Percentiles rank a stretch among this genome's conserved stretches.
Conservation (phyloP, 75 land plant species). For the Cunninghamia lanceolata region DNA sequence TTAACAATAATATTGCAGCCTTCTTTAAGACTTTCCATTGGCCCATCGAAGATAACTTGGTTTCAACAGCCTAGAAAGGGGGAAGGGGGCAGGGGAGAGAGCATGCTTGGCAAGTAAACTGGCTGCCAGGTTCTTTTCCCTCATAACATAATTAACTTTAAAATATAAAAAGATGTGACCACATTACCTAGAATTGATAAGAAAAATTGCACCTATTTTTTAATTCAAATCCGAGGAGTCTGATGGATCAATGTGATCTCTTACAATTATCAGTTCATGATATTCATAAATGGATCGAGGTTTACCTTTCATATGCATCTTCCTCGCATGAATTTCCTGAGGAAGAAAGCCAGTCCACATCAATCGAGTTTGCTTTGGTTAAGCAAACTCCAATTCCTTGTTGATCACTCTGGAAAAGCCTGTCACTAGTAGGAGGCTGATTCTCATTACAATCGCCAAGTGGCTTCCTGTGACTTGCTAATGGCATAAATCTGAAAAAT, state of each 20-base stretch:
- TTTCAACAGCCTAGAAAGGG: no score
- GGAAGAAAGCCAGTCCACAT: slow-evolving; percentile 64
- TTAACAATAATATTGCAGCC: background rate
- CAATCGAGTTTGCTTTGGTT: slow-evolving; percentile 42
- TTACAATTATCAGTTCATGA: background rate
- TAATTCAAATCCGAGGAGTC: background rate
- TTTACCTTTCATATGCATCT: slow-evolving; percentile 57
- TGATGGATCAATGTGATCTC: background rate
- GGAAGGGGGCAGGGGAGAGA: no score
- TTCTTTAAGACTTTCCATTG: no score
- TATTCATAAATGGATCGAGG: slow-evolving; percentile 3
- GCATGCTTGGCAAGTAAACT: no score
- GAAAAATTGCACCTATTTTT: background rate
- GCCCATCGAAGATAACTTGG: no score
- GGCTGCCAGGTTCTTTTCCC: no score
- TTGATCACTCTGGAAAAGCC: slow-evolving; percentile 11
- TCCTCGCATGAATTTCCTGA: slow-evolving; percentile 80
- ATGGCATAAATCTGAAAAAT: slow-evolving; percentile 40
- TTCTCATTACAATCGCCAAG: slow-evolving; percentile 26
- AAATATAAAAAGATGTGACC: no score
- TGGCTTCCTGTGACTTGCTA: slow-evolving; percentile 27
- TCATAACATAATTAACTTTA: no score
- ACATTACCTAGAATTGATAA: no score
- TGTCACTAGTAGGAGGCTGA: slow-evolving; percentile 16
- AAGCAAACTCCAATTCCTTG: slow-evolving; percentile 13